Conservation (phyloP, 352 stramenopile species). For the Pythium aphanidermatum region DNA sequence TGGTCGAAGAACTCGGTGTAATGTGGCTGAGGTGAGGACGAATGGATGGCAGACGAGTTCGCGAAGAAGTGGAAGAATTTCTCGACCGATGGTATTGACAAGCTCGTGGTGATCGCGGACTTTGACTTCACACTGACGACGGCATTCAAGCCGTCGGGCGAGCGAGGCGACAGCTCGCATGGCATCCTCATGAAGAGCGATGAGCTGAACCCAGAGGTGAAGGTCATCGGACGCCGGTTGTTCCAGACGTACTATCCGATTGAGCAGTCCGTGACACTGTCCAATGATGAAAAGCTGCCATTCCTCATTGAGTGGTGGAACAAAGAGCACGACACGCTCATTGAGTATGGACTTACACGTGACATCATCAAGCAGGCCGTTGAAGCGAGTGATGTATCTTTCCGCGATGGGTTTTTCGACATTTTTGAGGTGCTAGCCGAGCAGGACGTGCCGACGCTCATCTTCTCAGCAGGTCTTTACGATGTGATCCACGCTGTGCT, state of each 20-base stretch:
- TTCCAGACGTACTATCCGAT: slow-evolving; percentile 66
- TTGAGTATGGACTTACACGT: slow-evolving; percentile 47
- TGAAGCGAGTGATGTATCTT: slow-evolving; percentile 37
- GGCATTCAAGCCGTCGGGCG: slow-evolving; percentile 35
- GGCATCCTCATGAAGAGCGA: slow-evolving; percentile 24
- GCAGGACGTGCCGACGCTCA: slow-evolving; percentile 61
- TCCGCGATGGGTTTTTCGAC: slow-evolving; percentile 57
- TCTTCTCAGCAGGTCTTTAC: slow-evolving; percentile 68
- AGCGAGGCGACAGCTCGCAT: slow-evolving; percentile 24
- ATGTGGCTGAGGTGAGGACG: too few relatives aligned
- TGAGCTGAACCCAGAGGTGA: slow-evolving; percentile 19
- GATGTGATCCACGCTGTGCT: slow-evolving; percentile 70
- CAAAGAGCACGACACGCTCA: slow-evolving; percentile 41
- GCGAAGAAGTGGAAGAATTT: slow-evolving; percentile 77
- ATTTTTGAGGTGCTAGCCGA: slow-evolving; percentile 47
- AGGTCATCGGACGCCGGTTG: slow-evolving; percentile 29
- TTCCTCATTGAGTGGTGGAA: slow-evolving; percentile 69
- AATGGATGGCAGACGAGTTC: slow-evolving; percentile 47
- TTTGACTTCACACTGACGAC: slow-evolving; percentile 82
- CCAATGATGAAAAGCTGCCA: slow-evolving; percentile 55
- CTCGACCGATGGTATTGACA: slow-evolving; percentile 46
- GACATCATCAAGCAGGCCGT: slow-evolving; percentile 35
- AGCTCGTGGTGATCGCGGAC: slow-evolving; percentile 75
- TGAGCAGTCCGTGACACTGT: slow-evolving; percentile 50
- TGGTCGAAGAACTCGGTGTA: too few relatives aligned